Evolutionary conservation across 371 early-diverging fungal species (phyloP).

Genomic region (Mucor saturninus): DNA sequence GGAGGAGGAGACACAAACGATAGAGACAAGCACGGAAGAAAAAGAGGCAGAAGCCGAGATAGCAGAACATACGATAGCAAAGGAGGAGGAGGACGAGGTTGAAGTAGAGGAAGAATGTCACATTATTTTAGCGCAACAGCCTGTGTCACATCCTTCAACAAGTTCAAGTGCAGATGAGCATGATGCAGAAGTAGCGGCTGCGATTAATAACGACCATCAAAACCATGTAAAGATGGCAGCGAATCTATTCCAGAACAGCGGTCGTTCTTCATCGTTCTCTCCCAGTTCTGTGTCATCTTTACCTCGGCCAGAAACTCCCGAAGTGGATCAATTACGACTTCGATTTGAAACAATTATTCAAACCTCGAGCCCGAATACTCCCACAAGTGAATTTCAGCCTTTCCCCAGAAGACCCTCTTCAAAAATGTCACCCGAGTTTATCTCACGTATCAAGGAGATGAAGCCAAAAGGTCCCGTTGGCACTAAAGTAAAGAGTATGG

Average conservation of each 20-base stretch:
- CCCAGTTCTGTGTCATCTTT: constrained; percentile 34
- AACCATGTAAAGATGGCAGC: not conserved
- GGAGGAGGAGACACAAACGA: too few relatives aligned
- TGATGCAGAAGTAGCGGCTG: constrained; percentile 50
- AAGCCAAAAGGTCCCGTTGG: constrained; percentile 45
- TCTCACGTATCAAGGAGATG: constrained; percentile 40
- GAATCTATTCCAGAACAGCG: constrained; percentile 9
- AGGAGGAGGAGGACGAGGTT: not conserved
- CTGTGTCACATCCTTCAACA: constrained; percentile 25
- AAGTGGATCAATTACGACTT: constrained; percentile 40
- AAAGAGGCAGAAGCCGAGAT: too few relatives aligned
- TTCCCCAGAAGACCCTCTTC: constrained; percentile 13
- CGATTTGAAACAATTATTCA: constrained; percentile 38
- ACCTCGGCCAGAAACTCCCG: constrained; percentile 48
- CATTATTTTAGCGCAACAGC: constrained; percentile 1
- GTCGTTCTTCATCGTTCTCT: constrained; percentile 31
- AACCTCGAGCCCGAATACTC: constrained; percentile 6
- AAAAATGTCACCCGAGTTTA: constrained; percentile 29
- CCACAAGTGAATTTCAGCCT: not conserved
- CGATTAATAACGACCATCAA: constrained; percentile 3
- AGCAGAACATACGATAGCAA: too few relatives aligned
- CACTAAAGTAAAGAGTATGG: constrained; percentile 48
- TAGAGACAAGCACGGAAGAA: too few relatives aligned
- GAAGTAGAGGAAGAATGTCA: constrained; percentile 10
- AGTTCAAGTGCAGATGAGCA: constrained; percentile 39